Conservation (phyloP, 805 yeast species). For the Starmerella gropengiesseri region DNA sequence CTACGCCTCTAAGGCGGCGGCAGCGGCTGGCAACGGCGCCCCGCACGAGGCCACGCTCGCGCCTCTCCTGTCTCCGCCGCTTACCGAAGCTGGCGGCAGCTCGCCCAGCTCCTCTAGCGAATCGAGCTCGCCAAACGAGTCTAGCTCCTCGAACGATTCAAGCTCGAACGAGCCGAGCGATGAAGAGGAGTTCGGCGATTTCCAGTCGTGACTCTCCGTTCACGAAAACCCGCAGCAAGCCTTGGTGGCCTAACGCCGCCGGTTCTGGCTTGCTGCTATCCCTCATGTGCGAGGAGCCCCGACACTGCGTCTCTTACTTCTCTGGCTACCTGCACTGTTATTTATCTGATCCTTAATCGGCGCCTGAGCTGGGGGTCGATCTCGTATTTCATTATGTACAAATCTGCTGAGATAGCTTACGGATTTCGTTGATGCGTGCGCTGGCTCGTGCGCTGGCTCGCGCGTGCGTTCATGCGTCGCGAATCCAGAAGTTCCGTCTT, state of each 20-base stretch:
- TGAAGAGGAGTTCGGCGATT: constrained; percentile 33
- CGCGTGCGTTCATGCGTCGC: constrained; percentile 35
- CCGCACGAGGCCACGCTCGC: neutral
- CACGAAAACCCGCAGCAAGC: neutral
- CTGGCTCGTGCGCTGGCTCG: too few species aligned
- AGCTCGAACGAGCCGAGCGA: too few species aligned
- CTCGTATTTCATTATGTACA: too few species aligned
- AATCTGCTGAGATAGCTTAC: neutral
- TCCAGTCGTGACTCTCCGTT: constrained; percentile 14
- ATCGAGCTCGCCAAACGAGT: neutral
- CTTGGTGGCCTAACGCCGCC: too few species aligned
- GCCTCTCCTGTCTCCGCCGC: constrained; percentile 6
- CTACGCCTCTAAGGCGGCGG: neutral
- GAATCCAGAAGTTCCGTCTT: constrained; percentile 53
- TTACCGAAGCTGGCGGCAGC: constrained; percentile 1
- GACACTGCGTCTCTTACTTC: too few species aligned
- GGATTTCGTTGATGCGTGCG: too few species aligned
- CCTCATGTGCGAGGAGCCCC: too few species aligned
- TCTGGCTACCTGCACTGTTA: too few species aligned
- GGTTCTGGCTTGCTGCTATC: neutral
- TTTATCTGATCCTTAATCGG: too few species aligned
- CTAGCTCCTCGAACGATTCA: neutral
- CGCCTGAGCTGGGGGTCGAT: too few species aligned
- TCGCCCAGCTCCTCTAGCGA: neutral
- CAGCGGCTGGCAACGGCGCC: neutral